Conservation (phyloP, 805 yeast genomes). For the Barnettozyma botsteinii region DNA sequence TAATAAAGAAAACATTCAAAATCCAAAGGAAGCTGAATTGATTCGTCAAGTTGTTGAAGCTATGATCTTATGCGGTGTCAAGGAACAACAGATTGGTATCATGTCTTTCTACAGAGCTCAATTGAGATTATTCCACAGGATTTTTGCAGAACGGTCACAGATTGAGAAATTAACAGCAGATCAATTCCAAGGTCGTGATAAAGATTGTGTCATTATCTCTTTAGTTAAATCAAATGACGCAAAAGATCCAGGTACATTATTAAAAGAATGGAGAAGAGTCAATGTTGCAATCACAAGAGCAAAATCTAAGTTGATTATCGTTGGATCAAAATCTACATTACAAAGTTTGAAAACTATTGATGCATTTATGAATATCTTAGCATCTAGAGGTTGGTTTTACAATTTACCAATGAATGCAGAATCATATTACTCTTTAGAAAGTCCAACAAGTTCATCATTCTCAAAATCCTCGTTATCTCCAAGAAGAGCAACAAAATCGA, state of each 20-base stretch:
- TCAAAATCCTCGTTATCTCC: neutral
- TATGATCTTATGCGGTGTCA: slow-evolving; percentile 54
- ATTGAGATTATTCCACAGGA: slow-evolving; percentile 39
- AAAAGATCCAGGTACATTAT: slow-evolving; percentile 63
- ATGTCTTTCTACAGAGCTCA: slow-evolving; percentile 90
- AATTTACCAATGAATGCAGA: slow-evolving; percentile 38
- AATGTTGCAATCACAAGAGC: slow-evolving; percentile 96
- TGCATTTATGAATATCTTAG: slow-evolving; percentile 55
- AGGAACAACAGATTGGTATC: slow-evolving; percentile 62
- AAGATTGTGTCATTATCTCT: slow-evolving; percentile 84
- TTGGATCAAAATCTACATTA: slow-evolving; percentile 73
- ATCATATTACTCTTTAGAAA: slow-evolving; percentile 4
- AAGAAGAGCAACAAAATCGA: neutral
- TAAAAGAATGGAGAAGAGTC: slow-evolving; percentile 85
- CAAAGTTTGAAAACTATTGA: slow-evolving; percentile 44
- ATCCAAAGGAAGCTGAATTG: slow-evolving; percentile 64
- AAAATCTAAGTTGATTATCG: slow-evolving; percentile 68
- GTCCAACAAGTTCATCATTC: slow-evolving; percentile 2
- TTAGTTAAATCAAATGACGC: slow-evolving; percentile 75
- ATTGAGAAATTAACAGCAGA: slow-evolving; percentile 90
- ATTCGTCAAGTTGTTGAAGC: slow-evolving; percentile 57
- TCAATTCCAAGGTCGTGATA: slow-evolving; percentile 93
- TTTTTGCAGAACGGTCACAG: slow-evolving; percentile 29
- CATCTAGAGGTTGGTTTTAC: slow-evolving; percentile 58
- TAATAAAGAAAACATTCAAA: slow-evolving; percentile 64